Evolutionary conservation across 2,329 filamentous ascomycete genomes (phyloP).

Genomic region (Talaromyces sp.): DNA sequence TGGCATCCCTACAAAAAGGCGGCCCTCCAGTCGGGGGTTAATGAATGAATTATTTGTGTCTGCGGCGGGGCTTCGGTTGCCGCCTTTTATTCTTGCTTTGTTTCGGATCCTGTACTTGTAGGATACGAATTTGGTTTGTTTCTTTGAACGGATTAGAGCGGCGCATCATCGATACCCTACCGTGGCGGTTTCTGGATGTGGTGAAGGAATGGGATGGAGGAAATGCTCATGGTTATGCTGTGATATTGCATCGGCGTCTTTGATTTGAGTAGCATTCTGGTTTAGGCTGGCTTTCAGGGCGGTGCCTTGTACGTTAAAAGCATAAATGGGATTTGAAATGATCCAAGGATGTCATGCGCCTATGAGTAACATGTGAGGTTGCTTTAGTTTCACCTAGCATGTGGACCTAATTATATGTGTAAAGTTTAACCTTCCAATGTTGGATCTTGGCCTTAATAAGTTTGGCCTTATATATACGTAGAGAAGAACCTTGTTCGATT

Average conservation of each 20-base stretch:
- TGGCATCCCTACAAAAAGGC: conserved; percentile 43
- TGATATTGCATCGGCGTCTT: conserved; percentile 30
- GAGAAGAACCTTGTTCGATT: no score
- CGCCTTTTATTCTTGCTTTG: conserved; percentile 14
- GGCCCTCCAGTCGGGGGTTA: conserved; percentile 40
- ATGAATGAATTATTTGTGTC: no score
- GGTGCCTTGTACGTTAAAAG: background rate
- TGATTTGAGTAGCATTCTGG: conserved; percentile 8
- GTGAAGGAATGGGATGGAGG: conserved; percentile 19
- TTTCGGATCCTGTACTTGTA: conserved; percentile 21
- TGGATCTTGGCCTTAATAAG: no score
- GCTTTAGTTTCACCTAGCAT: no score
- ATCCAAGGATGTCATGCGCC: background rate
- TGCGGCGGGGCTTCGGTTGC: no score
- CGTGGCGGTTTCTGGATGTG: conserved; percentile 24
- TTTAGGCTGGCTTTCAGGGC: background rate
- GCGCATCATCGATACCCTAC: conserved; percentile 33
- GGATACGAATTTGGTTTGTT: conserved; percentile 18
- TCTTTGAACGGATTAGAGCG: conserved; percentile 27
- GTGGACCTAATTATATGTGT: no score
- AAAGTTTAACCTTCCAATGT: no score
- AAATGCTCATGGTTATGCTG: conserved; percentile 6
- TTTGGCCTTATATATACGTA: no score
- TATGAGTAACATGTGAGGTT: no score
- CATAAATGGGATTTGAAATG: conserved; percentile 1